Evolutionary conservation across 768 basidiomycete species (phyloP), one percentile per base, ranked within the genome.

Genomic region (Pleurotus eryngii): DNA sequence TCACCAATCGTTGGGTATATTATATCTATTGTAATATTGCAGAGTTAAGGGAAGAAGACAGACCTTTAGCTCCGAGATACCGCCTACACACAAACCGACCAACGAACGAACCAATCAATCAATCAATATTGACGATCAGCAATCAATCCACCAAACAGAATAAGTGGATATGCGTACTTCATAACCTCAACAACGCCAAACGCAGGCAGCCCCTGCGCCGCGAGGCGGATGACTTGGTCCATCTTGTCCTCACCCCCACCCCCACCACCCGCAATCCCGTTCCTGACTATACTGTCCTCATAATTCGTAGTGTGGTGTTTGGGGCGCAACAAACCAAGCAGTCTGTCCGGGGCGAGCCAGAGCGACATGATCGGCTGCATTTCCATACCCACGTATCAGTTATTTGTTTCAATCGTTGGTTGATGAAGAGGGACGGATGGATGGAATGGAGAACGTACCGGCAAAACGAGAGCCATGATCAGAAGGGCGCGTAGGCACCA

Each of bases 171-270:
- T n/a, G n/a, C n/a, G n/a, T n/a, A n/a, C n/a, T n/a, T n/a, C n/a
- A n/a, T n/a, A n/a, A 59, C 26, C 35, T 59, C 59, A 26, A 56
- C 50, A 18, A 59, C 46, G 14, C 35, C 53, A 37, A 40, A 59
- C 9, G 59, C 59, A 3, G 59, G 59, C 3, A 59, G 18, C 14
- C 55, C 55, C 3, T 56, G 39, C 24, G 9, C 5, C n/a, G 55
- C 59, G 24, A 56, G 18, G 11, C 7, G 22, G 5, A 50, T 20
- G 5, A 59, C 55, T 49, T 59, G 18, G 3, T 30, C 15, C 5
- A 26, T 56, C 56, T 43, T 35, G 55, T 1, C 30, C 30, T 30
- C 30, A 5, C 7, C 27, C 27, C 8, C 27, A 6, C 27, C n/a
- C n/a, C n/a, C n/a, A n/a, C n/a, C n/a, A n/a, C n/a, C n/a, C n/a